A percentile compares a stretch with the other conserved stretches of the same genome.
These are phyloP conservation scores for Symbiodinium natans DNA, from an alignment of 73 alveolate species.

Conservation along the genomic window DNA sequence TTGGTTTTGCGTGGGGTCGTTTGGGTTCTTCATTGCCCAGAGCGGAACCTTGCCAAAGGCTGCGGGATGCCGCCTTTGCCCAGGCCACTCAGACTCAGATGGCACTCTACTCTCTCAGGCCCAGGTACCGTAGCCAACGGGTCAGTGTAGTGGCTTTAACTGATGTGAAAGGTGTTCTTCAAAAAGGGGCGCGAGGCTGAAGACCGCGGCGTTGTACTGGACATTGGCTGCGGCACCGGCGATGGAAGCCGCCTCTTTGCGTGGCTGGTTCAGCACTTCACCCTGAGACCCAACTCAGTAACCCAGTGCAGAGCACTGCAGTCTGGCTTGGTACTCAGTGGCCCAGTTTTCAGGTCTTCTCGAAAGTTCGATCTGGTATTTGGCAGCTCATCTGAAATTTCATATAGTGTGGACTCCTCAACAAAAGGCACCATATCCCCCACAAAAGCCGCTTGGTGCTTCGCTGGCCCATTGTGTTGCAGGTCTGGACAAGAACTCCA, in stretches of 20 bases:
- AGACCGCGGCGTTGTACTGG: conserved; percentile 67
- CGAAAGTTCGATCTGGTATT: conserved; percentile 60
- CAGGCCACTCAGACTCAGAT: conserved; percentile 3
- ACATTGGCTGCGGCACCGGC: conserved; percentile 61
- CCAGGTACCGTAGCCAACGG: no score
- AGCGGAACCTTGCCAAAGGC: conserved; percentile 20
- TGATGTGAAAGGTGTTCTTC: conserved; percentile 53
- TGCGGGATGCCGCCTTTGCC: conserved; percentile 81
- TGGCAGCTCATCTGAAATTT: background rate
- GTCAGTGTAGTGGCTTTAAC: no score
- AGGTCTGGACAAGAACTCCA: conserved; percentile 81
- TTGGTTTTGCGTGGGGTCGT: no score
- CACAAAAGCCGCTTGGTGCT: background rate
- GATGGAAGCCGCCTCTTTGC: conserved; percentile 76
- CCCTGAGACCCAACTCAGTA: background rate
- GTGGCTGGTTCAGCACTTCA: background rate
- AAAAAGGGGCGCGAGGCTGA: conserved; percentile 65
- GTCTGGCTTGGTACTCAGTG: background rate
- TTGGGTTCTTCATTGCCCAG: no score
- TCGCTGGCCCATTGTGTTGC: background rate
- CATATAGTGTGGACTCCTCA: background rate
- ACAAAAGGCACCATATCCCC: background rate
- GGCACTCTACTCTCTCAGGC: no score
- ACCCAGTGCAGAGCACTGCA: background rate
- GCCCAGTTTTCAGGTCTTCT: conserved; percentile 7